A percentile compares a stretch with the other conserved stretches of the same genome.
Evolutionary conservation across 441 rosid species (phyloP).

Genomic region (Euphorbia celastroides): DNA sequence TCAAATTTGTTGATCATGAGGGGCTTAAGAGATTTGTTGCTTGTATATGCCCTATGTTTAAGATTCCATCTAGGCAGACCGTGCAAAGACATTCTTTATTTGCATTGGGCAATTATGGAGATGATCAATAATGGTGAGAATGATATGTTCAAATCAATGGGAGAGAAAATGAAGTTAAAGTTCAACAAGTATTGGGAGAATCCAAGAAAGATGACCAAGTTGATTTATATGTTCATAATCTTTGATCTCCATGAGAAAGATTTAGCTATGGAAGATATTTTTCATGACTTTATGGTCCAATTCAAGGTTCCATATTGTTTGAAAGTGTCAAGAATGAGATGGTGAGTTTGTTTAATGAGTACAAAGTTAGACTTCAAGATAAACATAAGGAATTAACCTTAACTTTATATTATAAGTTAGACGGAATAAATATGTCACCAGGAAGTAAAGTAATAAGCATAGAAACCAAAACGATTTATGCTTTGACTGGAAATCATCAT

Average conservation of each 20-base stretch:
- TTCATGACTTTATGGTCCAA: neutral
- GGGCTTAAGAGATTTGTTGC: neutral
- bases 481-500: too few relatives aligned
- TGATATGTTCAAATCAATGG: neutral
- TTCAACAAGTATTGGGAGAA: neutral
- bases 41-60: neutral
- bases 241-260: neutral
- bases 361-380: too few relatives aligned
- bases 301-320: neutral
- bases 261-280: neutral
- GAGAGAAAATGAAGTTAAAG: neutral
- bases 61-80: neutral
- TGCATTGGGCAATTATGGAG: neutral
- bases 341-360: neutral
- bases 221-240: neutral
- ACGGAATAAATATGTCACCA: too few relatives aligned
- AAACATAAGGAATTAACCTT: too few relatives aligned
- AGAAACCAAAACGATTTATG: too few relatives aligned
- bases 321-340: neutral
- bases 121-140: neutral
- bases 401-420: too few relatives aligned
- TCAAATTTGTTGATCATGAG: neutral
- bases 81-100: neutral
- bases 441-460: too few relatives aligned
- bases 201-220: neutral